Conservation (phyloP, 768 basidiomycete species). For the Lactifluus hygrophoroides region DNA sequence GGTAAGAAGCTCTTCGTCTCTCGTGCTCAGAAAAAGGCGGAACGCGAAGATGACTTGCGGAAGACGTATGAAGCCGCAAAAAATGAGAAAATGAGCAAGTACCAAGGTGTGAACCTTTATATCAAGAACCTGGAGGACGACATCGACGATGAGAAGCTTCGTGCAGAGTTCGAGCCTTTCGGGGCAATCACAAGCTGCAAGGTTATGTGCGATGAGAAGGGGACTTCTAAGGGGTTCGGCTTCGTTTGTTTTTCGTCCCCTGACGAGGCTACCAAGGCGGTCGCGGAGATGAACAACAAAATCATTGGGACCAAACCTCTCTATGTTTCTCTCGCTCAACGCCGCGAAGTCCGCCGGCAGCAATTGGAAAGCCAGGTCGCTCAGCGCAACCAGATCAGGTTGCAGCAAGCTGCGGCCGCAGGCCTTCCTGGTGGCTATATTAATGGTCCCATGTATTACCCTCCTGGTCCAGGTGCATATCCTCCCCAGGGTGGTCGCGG, state of each 20-base stretch:
- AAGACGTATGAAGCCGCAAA: conserved; percentile 90
- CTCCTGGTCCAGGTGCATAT: conserved; percentile 69
- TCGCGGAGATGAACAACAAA: conserved; percentile 99
- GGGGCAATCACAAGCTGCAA: conserved; percentile 98
- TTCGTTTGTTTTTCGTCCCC: conserved; percentile 99
- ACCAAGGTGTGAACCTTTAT: conserved; percentile 97
- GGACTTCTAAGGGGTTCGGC: conserved; percentile 90
- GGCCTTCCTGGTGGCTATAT: conserved; percentile 79
- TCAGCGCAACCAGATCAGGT: conserved; percentile 93
- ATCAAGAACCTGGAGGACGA: conserved; percentile 99
- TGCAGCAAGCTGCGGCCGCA: conserved; percentile 91
- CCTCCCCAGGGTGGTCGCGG: conserved; percentile 68
- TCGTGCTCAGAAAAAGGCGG: conserved; percentile 96
- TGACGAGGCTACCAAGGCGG: conserved; percentile 98
- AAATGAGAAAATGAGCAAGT: conserved; percentile 97
- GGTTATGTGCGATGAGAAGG: conserved; percentile 97
- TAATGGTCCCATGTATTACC: conserved; percentile 81
- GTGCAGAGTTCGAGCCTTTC: conserved; percentile 92
- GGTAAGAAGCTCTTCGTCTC: conserved; percentile 92
- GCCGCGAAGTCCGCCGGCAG: conserved; percentile 95
- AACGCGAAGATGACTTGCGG: conserved; percentile 95
- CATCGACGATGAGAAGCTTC: conserved; percentile 94
- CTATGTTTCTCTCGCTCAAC: conserved; percentile 97
- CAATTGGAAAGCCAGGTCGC: conserved; percentile 98
- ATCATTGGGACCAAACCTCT: conserved; percentile 98